Evolutionary conservation across 768 basidiomycete genomes (phyloP).

Genomic region (Hypsizygus marmoreus): DNA sequence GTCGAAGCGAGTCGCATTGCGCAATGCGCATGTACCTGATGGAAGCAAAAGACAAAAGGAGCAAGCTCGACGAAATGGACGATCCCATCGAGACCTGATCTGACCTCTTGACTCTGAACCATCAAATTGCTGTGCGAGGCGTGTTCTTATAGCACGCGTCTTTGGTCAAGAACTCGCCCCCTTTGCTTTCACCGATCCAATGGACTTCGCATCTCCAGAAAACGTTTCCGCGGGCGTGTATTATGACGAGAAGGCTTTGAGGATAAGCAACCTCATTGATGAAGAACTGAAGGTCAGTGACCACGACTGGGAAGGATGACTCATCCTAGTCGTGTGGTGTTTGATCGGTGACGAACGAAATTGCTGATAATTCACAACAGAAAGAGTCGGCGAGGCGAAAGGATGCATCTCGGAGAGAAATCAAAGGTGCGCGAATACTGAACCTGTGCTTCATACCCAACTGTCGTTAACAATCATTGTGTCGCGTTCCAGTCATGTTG

Average conservation of each 20-base stretch:
- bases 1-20: too few relatives aligned
- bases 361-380: too few relatives aligned
- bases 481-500: constrained; percentile 57
- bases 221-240: constrained; percentile 12
- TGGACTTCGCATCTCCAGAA: constrained; percentile 14
- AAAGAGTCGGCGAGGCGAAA: constrained; percentile 49
- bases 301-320: not conserved
- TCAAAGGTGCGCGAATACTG: constrained; percentile 48
- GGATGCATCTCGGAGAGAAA: constrained; percentile 38
- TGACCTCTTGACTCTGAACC: constrained; percentile 2
- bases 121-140: constrained; percentile 7
- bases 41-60: too few relatives aligned
- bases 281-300: constrained; percentile 53
- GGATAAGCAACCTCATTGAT: constrained; percentile 54
- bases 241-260: constrained; percentile 46
- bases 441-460: constrained; percentile 1
- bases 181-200: not conserved
- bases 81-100: constrained; percentile 9
- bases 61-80: constrained; percentile 10
- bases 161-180: not conserved
- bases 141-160: too few relatives aligned
- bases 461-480: too few relatives aligned
- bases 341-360: constrained; percentile 1
- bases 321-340: not conserved
- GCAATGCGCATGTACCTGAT: too few relatives aligned